Evolutionary conservation across 1,139 yeast genomes (phyloP).

Genomic region (Geotrichum fermentans): DNA sequence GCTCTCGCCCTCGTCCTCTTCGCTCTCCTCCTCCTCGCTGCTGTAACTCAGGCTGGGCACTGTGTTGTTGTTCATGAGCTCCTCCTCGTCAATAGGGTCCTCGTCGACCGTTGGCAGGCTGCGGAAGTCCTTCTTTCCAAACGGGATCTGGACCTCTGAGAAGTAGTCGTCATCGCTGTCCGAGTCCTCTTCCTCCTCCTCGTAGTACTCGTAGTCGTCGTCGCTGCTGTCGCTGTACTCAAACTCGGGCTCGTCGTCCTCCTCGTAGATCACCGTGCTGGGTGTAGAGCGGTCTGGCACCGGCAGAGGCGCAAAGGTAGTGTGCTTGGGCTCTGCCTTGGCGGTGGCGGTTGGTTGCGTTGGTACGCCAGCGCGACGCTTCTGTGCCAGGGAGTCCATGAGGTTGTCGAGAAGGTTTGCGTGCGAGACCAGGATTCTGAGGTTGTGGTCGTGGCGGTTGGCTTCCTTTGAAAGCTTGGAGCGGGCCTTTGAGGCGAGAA

Average conservation of each 20-base stretch:
- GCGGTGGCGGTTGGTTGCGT: slow-evolving; percentile 7
- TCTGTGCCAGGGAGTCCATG: slow-evolving; percentile 44
- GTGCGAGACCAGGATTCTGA: slow-evolving; percentile 63
- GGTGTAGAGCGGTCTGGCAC: slow-evolving; percentile 7
- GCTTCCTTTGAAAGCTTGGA: slow-evolving; percentile 66
- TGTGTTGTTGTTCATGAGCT: slow-evolving; percentile 1
- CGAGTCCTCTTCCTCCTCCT: slow-evolving; percentile 18
- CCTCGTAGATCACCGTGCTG: not conserved
- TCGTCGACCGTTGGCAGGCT: slow-evolving; percentile 29
- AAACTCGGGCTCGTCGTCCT: slow-evolving; percentile 21
- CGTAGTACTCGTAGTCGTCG: slow-evolving; percentile 14
- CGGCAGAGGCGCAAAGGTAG: slow-evolving; percentile 6
- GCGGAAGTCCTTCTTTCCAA: slow-evolving; percentile 18
- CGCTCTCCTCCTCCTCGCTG: slow-evolving; percentile 16
- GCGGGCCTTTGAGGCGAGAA: slow-evolving; percentile 66
- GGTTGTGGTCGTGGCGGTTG: slow-evolving; percentile 52
- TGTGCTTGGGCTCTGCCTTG: slow-evolving; percentile 2
- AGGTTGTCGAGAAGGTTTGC: slow-evolving; percentile 70
- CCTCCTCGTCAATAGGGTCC: slow-evolving; percentile 21
- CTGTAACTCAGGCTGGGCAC: slow-evolving; percentile 20
- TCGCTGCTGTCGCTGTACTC: slow-evolving; percentile 22
- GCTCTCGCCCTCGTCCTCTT: slow-evolving; percentile 4
- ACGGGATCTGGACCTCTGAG: slow-evolving; percentile 17
- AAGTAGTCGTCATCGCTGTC: slow-evolving; percentile 19
- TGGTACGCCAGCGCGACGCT: slow-evolving; percentile 17